These are phyloP conservation scores for Amylocystis lapponica DNA, from an alignment of 768 basidiomycete genomes.

Conservation along the genomic window DNA sequence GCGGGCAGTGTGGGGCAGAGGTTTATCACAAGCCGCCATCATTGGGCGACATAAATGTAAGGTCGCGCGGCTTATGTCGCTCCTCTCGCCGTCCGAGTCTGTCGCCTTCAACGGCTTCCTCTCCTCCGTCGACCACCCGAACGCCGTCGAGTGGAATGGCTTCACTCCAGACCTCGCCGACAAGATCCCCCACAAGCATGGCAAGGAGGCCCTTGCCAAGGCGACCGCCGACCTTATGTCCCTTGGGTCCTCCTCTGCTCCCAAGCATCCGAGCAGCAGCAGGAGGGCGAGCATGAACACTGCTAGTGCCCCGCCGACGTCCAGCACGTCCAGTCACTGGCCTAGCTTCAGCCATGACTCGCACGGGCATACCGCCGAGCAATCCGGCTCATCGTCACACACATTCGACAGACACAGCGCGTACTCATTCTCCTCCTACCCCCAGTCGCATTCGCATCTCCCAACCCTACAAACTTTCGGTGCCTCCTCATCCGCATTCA, in stretches of 20 bases:
- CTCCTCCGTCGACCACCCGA: slow-evolving; percentile 42
- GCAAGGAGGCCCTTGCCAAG: slow-evolving; percentile 63
- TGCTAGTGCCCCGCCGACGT: not conserved
- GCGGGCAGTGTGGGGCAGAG: not conserved
- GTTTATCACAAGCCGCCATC: slow-evolving; percentile 10
- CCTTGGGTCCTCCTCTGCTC: slow-evolving; percentile 36
- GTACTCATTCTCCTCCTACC: slow-evolving; percentile 3
- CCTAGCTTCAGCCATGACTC: slow-evolving; percentile 13
- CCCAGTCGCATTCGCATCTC: slow-evolving; percentile 1
- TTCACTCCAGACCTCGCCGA: slow-evolving; percentile 35
- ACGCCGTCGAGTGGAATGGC: slow-evolving; percentile 44
- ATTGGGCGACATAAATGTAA: slow-evolving; percentile 4
- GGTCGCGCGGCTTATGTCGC: slow-evolving; percentile 36
- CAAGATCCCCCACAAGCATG: slow-evolving; percentile 45
- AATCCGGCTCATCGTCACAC: slow-evolving; percentile 4
- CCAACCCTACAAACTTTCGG: slow-evolving; percentile 6
- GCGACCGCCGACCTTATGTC: slow-evolving; percentile 84
- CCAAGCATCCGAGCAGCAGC: slow-evolving; percentile 6
- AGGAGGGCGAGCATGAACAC: slow-evolving; percentile 1
- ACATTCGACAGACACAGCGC: not conserved
- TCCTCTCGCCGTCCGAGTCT: slow-evolving; percentile 62
- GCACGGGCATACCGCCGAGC: slow-evolving; percentile 1
- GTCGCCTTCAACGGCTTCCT: slow-evolving; percentile 68
- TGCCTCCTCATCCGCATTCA: slow-evolving; percentile 3
- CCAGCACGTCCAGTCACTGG: slow-evolving; percentile 10